A percentile compares a stretch with the other conserved stretches of the same genome.
These are phyloP conservation scores for Cinnamomum chago DNA, from an alignment of 164 flowering plant species.

Conservation along the genomic window DNA sequence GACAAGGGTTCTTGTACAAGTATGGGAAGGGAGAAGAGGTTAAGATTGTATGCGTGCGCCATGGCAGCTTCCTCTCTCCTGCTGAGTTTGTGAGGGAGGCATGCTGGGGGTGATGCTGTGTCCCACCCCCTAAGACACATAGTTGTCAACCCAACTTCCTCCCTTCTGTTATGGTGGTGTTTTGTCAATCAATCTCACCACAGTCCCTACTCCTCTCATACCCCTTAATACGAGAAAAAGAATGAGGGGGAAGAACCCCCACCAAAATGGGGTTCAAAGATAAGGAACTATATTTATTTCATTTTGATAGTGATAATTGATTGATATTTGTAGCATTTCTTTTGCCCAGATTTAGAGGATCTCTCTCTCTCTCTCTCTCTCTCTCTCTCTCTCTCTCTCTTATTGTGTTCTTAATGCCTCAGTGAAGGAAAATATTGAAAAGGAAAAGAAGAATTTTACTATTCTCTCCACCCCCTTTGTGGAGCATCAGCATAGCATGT, in stretches of 20 bases:
- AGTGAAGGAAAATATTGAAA: too few species aligned
- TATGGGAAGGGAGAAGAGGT: conserved; percentile 72
- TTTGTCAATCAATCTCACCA: background rate
- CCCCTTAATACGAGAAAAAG: too few species aligned
- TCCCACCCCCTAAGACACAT: conserved; percentile 72
- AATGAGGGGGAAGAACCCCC: background rate
- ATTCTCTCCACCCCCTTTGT: too few species aligned
- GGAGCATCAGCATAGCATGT: too few species aligned
- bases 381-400: too few species aligned
- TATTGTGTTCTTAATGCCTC: too few species aligned
- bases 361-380: too few species aligned
- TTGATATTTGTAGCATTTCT: background rate
- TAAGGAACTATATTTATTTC: background rate
- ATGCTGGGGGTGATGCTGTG: conserved; percentile 80
- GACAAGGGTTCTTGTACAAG: conserved; percentile 72
- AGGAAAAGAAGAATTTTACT: too few species aligned
- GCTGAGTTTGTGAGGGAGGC: conserved; percentile 72
- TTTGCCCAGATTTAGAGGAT: background rate
- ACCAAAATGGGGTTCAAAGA: background rate
- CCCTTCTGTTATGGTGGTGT: conserved; percentile 19
- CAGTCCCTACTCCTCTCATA: background rate
- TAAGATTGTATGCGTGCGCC: conserved; percentile 83
- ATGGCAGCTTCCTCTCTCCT: conserved; percentile 71
- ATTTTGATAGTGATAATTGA: background rate
- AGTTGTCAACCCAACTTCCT: conserved; percentile 48